phyloP scores from a whole-genome alignment of 2,329 filamentous ascomycete genomes.

The Clonostachys rosea region DNA sequence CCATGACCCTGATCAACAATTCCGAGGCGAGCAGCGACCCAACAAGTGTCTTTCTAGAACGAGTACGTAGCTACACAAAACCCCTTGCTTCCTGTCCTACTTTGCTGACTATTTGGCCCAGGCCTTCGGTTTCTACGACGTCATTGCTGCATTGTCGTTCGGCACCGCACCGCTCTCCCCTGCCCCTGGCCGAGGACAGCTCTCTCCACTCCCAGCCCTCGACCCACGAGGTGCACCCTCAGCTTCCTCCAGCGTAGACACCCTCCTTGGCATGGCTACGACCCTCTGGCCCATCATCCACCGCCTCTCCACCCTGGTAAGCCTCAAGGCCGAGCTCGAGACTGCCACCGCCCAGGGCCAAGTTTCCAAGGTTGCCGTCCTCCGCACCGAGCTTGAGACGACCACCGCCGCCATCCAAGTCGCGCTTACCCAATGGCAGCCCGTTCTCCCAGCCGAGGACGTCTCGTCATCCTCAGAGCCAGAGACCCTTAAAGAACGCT shows the following conservation, averaged over 20 bases:
- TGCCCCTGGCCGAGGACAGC: constrained; percentile 38
- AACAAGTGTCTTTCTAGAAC: constrained; percentile 53
- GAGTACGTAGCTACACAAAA: constrained; percentile 30
- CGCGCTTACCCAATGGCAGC: constrained; percentile 51
- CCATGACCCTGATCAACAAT: constrained; percentile 55
- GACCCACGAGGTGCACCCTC: constrained; percentile 37
- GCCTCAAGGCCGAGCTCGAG: constrained; percentile 47
- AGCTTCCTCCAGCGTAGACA: constrained; percentile 48
- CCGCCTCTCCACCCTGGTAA: constrained; percentile 49
- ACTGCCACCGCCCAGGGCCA: constrained; percentile 33
- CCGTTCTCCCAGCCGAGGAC: constrained; percentile 34
- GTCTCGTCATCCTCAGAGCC: background rate
- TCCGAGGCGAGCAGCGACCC: constrained; percentile 37
- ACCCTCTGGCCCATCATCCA: constrained; percentile 62
- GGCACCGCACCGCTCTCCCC: constrained; percentile 52
- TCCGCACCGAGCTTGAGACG: constrained; percentile 44
- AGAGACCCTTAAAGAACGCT: constrained; percentile 4
- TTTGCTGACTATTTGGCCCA: constrained; percentile 14
- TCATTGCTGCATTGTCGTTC: constrained; percentile 58
- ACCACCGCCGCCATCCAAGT: constrained; percentile 50
- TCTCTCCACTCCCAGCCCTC: constrained; percentile 40
- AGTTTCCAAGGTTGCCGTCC: constrained; percentile 36
- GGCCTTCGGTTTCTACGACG: constrained; percentile 63
- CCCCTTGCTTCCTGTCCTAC: background rate
- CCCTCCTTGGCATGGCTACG: constrained; percentile 56